phyloP scores from a whole-genome alignment of 2,329 filamentous ascomycete genomes.

The Alternaria incomplexa region DNA sequence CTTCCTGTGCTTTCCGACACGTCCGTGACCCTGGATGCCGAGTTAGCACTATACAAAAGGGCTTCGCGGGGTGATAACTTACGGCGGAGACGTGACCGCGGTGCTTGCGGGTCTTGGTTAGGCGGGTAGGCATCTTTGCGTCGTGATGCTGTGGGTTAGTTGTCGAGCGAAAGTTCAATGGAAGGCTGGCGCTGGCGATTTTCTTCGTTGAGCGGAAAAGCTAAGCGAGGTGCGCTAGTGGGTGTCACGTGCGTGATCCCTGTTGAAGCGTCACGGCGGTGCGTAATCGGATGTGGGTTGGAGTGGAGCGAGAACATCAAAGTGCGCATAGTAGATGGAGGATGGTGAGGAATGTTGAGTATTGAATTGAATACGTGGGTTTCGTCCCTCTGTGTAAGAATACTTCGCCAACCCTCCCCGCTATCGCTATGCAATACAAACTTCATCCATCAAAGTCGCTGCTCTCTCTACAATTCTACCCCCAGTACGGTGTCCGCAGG shows the following conservation, averaged over 20 bases:
- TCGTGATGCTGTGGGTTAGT: conserved; percentile 36
- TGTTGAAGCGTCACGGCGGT: not conserved
- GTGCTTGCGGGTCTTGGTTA: conserved; percentile 50
- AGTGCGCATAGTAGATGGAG: no score
- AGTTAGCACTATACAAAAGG: not conserved
- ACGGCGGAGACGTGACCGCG: conserved; percentile 96
- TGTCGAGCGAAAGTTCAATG: conserved; percentile 14
- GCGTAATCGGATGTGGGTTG: no score
- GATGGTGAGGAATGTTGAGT: not conserved
- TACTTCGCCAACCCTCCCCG: not conserved
- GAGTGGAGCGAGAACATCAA: not conserved
- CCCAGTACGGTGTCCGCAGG: conserved; percentile 50
- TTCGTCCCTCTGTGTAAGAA: not conserved
- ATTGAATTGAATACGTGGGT: conserved; percentile 7
- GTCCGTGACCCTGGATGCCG: conserved; percentile 71
- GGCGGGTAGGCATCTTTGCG: conserved; percentile 41
- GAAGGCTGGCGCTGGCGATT: not conserved
- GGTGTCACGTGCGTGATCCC: not conserved
- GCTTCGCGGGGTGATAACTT: not conserved
- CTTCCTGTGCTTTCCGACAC: conserved; percentile 98
- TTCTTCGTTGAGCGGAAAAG: conserved; percentile 16
- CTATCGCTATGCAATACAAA: conserved; percentile 39
- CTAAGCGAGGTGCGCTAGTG: conserved; percentile 23
- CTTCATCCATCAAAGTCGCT: conserved; percentile 5
- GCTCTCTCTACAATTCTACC: conserved; percentile 19